Evolutionary conservation across 768 basidiomycete species (phyloP), one percentile per base, ranked within the genome.

Genomic region (Phylloporus arenicola): DNA sequence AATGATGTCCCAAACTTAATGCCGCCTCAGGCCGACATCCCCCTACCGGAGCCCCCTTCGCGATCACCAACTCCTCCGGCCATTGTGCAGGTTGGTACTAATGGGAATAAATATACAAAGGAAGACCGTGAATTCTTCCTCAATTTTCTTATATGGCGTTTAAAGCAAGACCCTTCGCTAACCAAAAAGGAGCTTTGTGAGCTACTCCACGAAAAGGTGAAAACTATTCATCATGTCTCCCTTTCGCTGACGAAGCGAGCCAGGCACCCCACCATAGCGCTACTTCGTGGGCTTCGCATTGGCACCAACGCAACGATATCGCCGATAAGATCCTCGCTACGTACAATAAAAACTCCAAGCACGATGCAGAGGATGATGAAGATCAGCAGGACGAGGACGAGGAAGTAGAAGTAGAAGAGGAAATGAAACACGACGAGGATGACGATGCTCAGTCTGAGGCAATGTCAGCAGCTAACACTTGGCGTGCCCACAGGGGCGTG

Each of bases 51-150:
- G 8, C 81, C 83, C 13, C 84, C 86, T 1, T 80, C 81, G 19
- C 80, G 83, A 41, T 81, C 82, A n/a, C 86, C 86, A 1, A 79
- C 74, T 3, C 86, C 86, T 20, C 86, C 86, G 7, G 75, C 73
- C 9, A 64, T 64, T 48, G 61, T 82, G 24, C 69, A 82, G 39
- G 58, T 62, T 34, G 68, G 67, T 46, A 74, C 71, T 12, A 67
- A 75, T 48, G 83, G 84, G 43, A 76, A 84, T 54, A 80, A 69
- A 63, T 88, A 82, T 58, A 87, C 86, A 2, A 68, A 74, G 22
- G 82, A 82, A 56, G 86, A 88, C 59, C 75, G 76, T 42, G 74
- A 76, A 4, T 88, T 75, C 55, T 86, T 88, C 62, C 69, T 85
- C 57, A 78, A 80, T 35, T 86, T 82, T 55, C 72, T 86, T 35